These are phyloP conservation scores for Phytophthora pseudosyringae DNA, from an alignment of 352 stramenopile species.

Conservation along the genomic window DNA sequence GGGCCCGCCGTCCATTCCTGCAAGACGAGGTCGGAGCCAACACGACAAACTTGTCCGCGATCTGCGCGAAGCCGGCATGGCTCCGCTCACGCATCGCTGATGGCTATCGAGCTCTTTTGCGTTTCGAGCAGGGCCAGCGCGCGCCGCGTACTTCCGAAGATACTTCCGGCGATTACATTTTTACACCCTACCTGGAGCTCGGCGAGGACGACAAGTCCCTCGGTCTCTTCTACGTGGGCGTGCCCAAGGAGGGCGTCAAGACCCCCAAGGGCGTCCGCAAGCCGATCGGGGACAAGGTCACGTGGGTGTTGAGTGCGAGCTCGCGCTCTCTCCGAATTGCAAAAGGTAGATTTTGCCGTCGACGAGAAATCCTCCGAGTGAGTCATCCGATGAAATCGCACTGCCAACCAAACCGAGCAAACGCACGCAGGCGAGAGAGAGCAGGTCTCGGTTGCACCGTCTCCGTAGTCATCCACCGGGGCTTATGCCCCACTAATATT, in stretches of 20 bases:
- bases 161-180: conserved; percentile 27
- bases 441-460: background rate
- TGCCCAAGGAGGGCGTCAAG: conserved; percentile 54
- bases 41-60: conserved; percentile 11
- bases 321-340: conserved; percentile 26
- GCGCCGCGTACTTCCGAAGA: conserved; percentile 10
- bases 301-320: conserved; percentile 35
- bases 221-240: conserved; percentile 86
- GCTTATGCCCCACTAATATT: conserved; percentile 5
- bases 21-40: no score
- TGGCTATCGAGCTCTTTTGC: conserved; percentile 5
- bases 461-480: background rate
- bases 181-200: conserved; percentile 52
- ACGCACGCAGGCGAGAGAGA: background rate
- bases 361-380: background rate
- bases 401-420: background rate
- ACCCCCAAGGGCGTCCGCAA: conserved; percentile 64
- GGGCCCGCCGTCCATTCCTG: no score
- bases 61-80: conserved; percentile 3
- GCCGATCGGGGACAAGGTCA: conserved; percentile 81
- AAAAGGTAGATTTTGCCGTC: conserved; percentile 14
- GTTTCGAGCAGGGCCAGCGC: no score
- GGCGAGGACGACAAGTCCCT: conserved; percentile 78
- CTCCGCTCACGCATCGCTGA: conserved; percentile 1
- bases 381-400: conserved; percentile 5